Conservation (phyloP, 768 basidiomycete species). For the Butyriboletus loyo region DNA sequence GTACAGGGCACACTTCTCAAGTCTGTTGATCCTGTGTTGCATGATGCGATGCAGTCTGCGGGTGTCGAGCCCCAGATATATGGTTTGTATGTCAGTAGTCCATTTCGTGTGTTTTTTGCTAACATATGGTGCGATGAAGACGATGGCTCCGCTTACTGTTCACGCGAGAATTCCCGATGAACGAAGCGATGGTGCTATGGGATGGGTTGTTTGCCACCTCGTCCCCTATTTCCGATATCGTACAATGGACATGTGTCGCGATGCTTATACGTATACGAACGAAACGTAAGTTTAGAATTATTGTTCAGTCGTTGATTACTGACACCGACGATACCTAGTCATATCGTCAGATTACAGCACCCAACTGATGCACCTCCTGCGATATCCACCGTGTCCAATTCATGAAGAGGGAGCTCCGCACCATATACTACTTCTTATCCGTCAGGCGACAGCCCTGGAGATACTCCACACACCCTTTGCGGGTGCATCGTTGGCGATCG, state of each 20-base stretch:
- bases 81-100: constrained; percentile 68
- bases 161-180: constrained; percentile 85
- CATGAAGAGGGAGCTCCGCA: constrained; percentile 41
- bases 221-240: constrained; percentile 68
- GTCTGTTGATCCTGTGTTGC: constrained; percentile 76
- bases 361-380: constrained; percentile 79
- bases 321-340: constrained; percentile 45
- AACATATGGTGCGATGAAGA: constrained; percentile 37
- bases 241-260: constrained; percentile 86
- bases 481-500: constrained; percentile 74
- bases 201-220: constrained; percentile 89
- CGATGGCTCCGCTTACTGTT: constrained; percentile 94
- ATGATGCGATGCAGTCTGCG: constrained; percentile 67
- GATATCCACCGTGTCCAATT: constrained; percentile 61
- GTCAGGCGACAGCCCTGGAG: constrained; percentile 79
- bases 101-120: constrained; percentile 8
- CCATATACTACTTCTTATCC: constrained; percentile 68
- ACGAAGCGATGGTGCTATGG: constrained; percentile 87
- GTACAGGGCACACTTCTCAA: constrained; percentile 75
- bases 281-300: constrained; percentile 54
- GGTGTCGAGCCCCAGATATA: constrained; percentile 97
- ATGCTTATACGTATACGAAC: constrained; percentile 96
- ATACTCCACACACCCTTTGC: constrained; percentile 70
- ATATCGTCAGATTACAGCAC: constrained; percentile 83
- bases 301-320: constrained; percentile 2